A percentile compares a stretch with the other conserved stretches of the same genome.
Conservation (phyloP, 208 protist species). For the Trypanosoma platydactyli region DNA sequence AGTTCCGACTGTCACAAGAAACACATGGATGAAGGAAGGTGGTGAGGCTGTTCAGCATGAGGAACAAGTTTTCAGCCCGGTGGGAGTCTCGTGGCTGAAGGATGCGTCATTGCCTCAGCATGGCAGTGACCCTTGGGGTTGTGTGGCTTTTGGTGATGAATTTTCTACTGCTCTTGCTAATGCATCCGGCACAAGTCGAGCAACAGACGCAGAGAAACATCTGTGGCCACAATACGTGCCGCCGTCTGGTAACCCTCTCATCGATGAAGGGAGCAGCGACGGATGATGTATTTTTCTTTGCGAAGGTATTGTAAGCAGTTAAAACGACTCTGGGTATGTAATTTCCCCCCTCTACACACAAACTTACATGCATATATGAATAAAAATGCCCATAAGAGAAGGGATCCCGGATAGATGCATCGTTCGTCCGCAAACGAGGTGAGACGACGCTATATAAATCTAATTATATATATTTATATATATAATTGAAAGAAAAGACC, state of each 20-base stretch:
- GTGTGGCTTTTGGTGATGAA: not conserved
- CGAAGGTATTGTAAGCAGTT: too few relatives aligned
- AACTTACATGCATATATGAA: too few relatives aligned
- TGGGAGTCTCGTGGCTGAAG: slow-evolving; percentile 11
- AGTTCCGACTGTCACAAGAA: not conserved
- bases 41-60: not conserved
- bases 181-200: not conserved
- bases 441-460: too few relatives aligned
- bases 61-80: slow-evolving; percentile 2
- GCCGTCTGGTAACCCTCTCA: not conserved
- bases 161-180: not conserved
- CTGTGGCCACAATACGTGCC: not conserved
- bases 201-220: not conserved
- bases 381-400: too few relatives aligned
- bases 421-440: too few relatives aligned
- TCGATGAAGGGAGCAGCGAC: not conserved
- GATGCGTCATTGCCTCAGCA: not conserved
- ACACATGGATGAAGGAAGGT: not conserved
- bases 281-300: too few relatives aligned
- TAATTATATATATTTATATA: too few relatives aligned
- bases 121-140: not conserved
- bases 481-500: too few relatives aligned
- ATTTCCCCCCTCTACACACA: too few relatives aligned
- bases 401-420: too few relatives aligned
- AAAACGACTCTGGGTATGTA: too few relatives aligned